Evolutionary conservation across 306 rosid species (phyloP), one percentile per base, ranked within the genome.

Genomic region (Pterocarpus santalinus): DNA sequence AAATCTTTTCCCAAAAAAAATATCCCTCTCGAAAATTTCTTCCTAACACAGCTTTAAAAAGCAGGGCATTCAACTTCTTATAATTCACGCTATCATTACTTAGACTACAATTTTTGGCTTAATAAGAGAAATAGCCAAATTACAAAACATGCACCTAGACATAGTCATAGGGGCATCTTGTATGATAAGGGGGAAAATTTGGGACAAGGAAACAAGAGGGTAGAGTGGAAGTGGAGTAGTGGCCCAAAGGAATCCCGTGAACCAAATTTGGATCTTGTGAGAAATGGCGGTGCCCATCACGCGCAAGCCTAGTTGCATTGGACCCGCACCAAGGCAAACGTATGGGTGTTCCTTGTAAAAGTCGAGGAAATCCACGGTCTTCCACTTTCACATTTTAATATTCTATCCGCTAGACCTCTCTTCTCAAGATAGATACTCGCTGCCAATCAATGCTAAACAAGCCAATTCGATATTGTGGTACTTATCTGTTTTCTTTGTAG

Each of bases 161-260:
- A 35, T 63, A 14, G 47, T 2, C 9, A 9, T 58, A 47, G 9
- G 7, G 16, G 30, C 2, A 6, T 30, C 1, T 69, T 71, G 74
- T 62, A 44, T 52, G 79, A 77, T 63, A 30, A 28, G 44, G 41
- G 60, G 63, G 15, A 62, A 43, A 43, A 13, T 3, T 3, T 2
- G 34, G 35, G 68, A 82, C 76, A 83, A 81, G 56, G 33, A 65
- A 34, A 65, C 65, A 71, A 82, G 76, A 34, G 15, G 8, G 38
- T 22, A 22, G 47, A 10, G 47, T 38, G 53, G 60, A 14, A 11
- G 36, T 63, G n/a, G 62, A 44, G 13, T 5, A 35, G 62, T 51
- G 65, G 38, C n/a, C 69, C 32, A 66, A 74, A 67, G 32, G 78
- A 67, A 70, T 33, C 82, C 52, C 87, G 87, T 84, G 87, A 80